These are phyloP conservation scores for Candida piceae DNA, from an alignment of 805 yeast genomes.

Conservation along the genomic window DNA sequence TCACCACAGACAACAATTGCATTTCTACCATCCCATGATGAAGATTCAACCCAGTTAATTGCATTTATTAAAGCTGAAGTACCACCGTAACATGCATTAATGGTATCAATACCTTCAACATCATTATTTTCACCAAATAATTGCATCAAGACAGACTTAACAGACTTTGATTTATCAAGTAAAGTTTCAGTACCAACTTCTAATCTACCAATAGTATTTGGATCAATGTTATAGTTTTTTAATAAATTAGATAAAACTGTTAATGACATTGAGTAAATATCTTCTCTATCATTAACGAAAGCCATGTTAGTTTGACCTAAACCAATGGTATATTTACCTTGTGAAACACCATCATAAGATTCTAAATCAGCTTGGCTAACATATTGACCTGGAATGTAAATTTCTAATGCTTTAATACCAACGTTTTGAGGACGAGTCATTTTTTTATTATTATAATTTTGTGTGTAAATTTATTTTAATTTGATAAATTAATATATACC, in stretches of 20 bases:
- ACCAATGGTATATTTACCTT: constrained; percentile 97
- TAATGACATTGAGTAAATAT: constrained; percentile 88
- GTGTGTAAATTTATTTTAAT: background rate
- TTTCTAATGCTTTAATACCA: constrained; percentile 95
- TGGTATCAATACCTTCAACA: constrained; percentile 91
- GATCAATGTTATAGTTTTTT: constrained; percentile 77
- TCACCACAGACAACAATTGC: constrained; percentile 97
- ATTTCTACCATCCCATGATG: constrained; percentile 97
- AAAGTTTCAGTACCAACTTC: constrained; percentile 99
- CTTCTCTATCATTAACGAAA: constrained; percentile 95
- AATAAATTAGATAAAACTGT: constrained; percentile 80
- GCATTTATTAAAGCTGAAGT: constrained; percentile 92
- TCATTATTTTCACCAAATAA: constrained; percentile 84
- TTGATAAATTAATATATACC: background rate
- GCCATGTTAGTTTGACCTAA: constrained; percentile 98
- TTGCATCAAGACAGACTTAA: constrained; percentile 93
- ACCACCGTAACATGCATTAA: constrained; percentile 99
- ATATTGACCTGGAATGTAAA: constrained; percentile 78
- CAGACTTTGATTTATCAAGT: constrained; percentile 94
- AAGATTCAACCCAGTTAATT: constrained; percentile 92
- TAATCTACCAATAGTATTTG: constrained; percentile 78
- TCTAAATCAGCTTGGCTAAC: constrained; percentile 91
- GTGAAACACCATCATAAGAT: constrained; percentile 74
- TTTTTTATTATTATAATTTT: background rate
- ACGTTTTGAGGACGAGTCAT: constrained; percentile 66